phyloP scores from a whole-genome alignment of 2,329 filamentous ascomycete species.

The Diaporthe ilicicola region DNA sequence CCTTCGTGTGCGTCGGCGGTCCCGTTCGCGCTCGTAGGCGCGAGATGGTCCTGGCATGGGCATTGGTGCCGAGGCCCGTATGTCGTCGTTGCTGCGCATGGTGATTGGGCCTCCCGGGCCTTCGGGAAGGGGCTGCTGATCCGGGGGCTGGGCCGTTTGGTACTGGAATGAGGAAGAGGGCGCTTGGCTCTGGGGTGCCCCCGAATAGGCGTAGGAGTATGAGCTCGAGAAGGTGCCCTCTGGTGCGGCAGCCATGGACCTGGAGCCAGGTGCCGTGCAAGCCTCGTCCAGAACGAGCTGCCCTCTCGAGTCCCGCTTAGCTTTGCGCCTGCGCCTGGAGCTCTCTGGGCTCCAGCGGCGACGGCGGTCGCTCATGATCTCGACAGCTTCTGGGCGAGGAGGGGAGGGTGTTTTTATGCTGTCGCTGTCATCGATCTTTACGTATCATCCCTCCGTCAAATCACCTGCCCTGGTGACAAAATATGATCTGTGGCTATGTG shows the following conservation, averaged over 20 bases:
- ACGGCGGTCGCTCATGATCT: slow-evolving; percentile 64
- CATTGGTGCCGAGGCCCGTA: neutral
- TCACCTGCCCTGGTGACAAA: neutral
- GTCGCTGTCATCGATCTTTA: slow-evolving; percentile 29
- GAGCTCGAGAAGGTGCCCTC: slow-evolving; percentile 28
- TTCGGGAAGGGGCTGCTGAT: slow-evolving; percentile 19
- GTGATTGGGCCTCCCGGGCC: slow-evolving; percentile 16
- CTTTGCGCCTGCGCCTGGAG: slow-evolving; percentile 60
- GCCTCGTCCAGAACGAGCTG: slow-evolving; percentile 43
- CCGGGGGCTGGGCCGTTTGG: slow-evolving; percentile 4
- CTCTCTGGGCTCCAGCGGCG: slow-evolving; percentile 65
- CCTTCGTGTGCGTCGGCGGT: slow-evolving; percentile 14
- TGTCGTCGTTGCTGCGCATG: slow-evolving; percentile 28
- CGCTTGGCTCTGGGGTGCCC: slow-evolving; percentile 5
- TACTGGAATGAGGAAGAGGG: slow-evolving; percentile 24
- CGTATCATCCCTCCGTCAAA: neutral
- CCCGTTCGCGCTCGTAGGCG: slow-evolving; percentile 24
- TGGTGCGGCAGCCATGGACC: slow-evolving; percentile 21
- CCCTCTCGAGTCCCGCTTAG: slow-evolving; percentile 52
- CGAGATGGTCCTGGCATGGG: slow-evolving; percentile 23
- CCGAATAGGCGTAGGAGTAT: slow-evolving; percentile 19
- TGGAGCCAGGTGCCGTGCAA: slow-evolving; percentile 32
- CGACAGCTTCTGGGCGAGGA: slow-evolving; percentile 37
- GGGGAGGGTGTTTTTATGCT: neutral
- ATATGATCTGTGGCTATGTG: neutral